Evolutionary conservation across 805 yeast genomes (phyloP), one percentile per base, ranked within the genome.

Genomic region (Starmerella gropengiesseri): DNA sequence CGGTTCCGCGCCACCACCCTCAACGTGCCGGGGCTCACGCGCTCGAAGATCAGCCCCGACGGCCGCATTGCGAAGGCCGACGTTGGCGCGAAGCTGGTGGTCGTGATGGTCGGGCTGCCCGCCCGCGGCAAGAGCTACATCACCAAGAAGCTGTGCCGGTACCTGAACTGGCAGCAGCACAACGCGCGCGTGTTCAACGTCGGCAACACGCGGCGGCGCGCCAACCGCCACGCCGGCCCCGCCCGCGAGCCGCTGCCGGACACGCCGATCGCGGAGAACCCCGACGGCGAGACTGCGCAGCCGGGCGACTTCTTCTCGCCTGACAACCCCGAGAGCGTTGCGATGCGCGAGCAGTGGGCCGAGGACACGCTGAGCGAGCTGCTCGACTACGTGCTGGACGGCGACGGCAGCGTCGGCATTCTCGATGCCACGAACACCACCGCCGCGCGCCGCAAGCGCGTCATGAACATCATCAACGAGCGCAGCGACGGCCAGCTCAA

Each of bases 371-470:
- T 89, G 44, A 89, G 85, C 47, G 81, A 80, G 55, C 63, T 89
- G 43, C 65, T 89, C 27, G 89, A 87, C 52, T 87, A 83, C 61
- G 71, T 91, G 4, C 59, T 86, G 37, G 70, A 74, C 12, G 93
- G 85, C 0, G 75, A 78, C 25, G 97, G 97, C 2, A 77, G 87
- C 5, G 95, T 89, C 7, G 98, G 96, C 2, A 84, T 89, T 8
- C 68, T 89, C 45, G 98, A 91, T 62, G 96, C 95, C 20, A 85
- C 95, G 2, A 87, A 89, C 61, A 78, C 86, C 28, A 86, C 95
- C 4, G 66, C 70, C 46, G 74, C 69, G 35, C 73, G 94, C 55
- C 71, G 98, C 52, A 67, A 68, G 20, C 66, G 72, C 67, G 73
- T 89, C 40, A 65, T 78, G 48, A 60, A 59, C 17, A 48, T 56